Percentiles rank a stretch among this genome's conserved stretches.
These are phyloP conservation scores for Fusarium staphyleae DNA, from an alignment of 2,329 filamentous ascomycete species.

Conservation along the genomic window DNA sequence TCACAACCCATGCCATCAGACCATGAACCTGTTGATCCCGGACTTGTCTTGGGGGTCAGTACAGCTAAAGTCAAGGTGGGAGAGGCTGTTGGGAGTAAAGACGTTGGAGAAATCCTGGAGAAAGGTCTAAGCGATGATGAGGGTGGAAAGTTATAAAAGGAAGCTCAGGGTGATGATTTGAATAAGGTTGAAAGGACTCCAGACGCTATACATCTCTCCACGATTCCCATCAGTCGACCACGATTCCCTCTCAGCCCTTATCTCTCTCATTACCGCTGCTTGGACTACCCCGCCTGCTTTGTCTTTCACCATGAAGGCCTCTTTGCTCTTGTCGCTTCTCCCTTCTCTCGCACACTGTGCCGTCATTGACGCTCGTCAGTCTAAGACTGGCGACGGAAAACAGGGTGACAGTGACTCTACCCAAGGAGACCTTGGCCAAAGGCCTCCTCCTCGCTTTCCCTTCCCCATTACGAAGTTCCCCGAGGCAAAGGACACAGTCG, in stretches of 20 bases:
- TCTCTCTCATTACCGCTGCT: background rate
- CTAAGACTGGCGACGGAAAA: slow-evolving; percentile 35
- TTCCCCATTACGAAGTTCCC: slow-evolving; percentile 44
- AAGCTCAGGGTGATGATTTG: background rate
- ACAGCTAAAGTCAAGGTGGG: background rate
- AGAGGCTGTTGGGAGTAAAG: background rate
- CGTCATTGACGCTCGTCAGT: slow-evolving; percentile 27
- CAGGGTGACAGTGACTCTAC: slow-evolving; percentile 36
- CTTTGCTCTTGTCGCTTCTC: slow-evolving; percentile 31
- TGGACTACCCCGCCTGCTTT: background rate
- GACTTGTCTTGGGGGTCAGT: background rate
- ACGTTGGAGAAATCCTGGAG: background rate
- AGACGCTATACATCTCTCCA: background rate
- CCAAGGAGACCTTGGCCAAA: slow-evolving; percentile 38
- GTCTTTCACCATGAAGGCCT: slow-evolving; percentile 34
- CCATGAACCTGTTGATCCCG: slow-evolving; percentile 1
- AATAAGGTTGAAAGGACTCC: background rate
- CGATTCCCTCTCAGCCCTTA: background rate
- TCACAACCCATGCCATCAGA: slow-evolving; percentile 5
- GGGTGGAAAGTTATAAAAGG: slow-evolving; percentile 1
- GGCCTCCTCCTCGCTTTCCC: slow-evolving; percentile 42
- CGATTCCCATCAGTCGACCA: background rate
- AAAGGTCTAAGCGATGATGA: background rate
- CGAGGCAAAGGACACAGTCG: slow-evolving; percentile 40
- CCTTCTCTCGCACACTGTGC: slow-evolving; percentile 26